phyloP scores from a whole-genome alignment of 208 protist genomes.

The Leishmania mexicana region DNA sequence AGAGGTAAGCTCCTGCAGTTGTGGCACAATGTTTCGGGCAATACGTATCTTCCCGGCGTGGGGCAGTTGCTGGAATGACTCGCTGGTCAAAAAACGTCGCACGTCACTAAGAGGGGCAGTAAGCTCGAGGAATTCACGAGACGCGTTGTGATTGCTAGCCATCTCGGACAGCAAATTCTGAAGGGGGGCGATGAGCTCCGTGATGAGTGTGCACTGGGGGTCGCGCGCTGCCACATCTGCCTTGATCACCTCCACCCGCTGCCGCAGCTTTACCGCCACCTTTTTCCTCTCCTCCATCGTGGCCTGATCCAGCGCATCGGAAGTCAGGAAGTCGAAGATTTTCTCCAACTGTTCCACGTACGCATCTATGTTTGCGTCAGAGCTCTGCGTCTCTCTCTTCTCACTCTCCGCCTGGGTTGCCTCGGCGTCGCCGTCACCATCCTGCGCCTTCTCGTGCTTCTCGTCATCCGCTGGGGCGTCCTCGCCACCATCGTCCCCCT shows the following conservation, averaged over 20 bases:
- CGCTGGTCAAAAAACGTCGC: slow-evolving; percentile 40
- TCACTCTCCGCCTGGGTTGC: background rate
- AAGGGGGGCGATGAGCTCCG: slow-evolving; percentile 55
- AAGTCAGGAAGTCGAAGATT: slow-evolving; percentile 46
- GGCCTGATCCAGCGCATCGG: slow-evolving; percentile 43
- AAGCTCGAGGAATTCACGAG: slow-evolving; percentile 39
- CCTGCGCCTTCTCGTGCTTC: background rate
- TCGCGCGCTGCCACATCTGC: slow-evolving; percentile 14
- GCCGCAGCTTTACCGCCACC: slow-evolving; percentile 30
- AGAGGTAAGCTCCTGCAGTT: slow-evolving; percentile 51
- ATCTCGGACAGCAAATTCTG: slow-evolving; percentile 47
- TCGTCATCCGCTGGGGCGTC: background rate
- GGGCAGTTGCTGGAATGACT: slow-evolving; percentile 37
- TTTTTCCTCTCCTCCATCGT: slow-evolving; percentile 26
- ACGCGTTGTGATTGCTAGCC: slow-evolving; percentile 16
- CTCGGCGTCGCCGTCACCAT: slow-evolving; percentile 2
- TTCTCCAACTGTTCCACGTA: slow-evolving; percentile 33
- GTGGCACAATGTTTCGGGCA: slow-evolving; percentile 38
- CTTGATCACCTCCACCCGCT: slow-evolving; percentile 36
- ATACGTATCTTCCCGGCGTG: slow-evolving; percentile 27
- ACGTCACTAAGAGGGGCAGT: slow-evolving; percentile 42
- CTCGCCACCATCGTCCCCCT: background rate
- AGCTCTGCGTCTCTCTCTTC: background rate
- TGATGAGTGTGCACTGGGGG: slow-evolving; percentile 24
- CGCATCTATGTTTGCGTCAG: slow-evolving; percentile 4